phyloP scores from a whole-genome alignment of 2,329 filamentous ascomycete genomes.

The Fusarium paranaense region DNA sequence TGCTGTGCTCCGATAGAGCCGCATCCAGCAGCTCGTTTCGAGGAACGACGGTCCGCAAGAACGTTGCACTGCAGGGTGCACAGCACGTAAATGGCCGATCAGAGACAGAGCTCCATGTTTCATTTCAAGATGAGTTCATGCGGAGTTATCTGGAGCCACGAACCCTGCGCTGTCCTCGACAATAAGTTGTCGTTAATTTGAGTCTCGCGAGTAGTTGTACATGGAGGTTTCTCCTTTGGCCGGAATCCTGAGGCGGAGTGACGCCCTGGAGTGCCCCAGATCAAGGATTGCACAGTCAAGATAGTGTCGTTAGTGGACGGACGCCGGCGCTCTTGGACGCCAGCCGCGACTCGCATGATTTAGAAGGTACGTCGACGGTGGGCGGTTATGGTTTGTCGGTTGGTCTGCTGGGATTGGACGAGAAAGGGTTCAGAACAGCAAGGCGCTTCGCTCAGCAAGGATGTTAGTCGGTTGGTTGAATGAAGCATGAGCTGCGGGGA shows the following conservation, averaged over 20 bases:
- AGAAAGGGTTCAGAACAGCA: not conserved
- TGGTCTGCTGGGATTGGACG: not conserved
- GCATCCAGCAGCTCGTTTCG: conserved; percentile 19
- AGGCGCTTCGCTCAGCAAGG: conserved; percentile 1
- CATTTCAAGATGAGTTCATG: not conserved
- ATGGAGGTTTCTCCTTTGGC: not conserved
- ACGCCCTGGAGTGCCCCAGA: not conserved
- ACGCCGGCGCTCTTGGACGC: not conserved
- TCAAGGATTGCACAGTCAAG: not conserved
- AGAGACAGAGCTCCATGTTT: conserved; percentile 5
- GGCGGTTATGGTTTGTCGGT: not conserved
- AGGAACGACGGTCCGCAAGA: conserved; percentile 8
- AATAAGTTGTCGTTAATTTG: not conserved
- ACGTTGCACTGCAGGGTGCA: conserved; percentile 22
- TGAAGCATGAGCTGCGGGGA: not conserved
- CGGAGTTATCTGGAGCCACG: not conserved
- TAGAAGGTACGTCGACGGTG: not conserved
- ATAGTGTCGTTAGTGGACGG: not conserved
- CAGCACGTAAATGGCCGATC: conserved; percentile 15
- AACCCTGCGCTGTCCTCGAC: not conserved
- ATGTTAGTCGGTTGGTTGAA: conserved; percentile 2
- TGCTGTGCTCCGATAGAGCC: conserved; percentile 26
- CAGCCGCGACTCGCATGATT: not conserved
- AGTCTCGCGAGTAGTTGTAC: not conserved
- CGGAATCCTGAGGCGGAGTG: not conserved